Evolutionary conservation across 805 yeast species (phyloP), one percentile per base, ranked within the genome.

Genomic region (Teunomyces tritomae): DNA sequence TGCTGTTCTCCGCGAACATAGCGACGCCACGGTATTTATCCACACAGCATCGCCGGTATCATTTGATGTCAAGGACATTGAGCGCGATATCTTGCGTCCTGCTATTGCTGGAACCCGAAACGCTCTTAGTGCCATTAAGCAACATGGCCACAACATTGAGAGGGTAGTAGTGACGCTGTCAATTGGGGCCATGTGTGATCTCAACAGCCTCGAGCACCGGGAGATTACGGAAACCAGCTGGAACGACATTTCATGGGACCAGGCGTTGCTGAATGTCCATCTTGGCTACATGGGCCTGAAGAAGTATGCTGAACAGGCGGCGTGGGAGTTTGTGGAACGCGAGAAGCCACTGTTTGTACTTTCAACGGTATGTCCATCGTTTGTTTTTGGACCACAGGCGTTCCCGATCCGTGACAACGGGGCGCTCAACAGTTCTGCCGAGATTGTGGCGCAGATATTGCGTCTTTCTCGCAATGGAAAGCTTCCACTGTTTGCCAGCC

Each of bases 11-110:
- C 61, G 73, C 54, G 67, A 65, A 17, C 74, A 76, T 50, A 76
- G 77, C 29, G 84, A 81, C 36, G 74, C 81, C 47, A 67, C 68
- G 9, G 78, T 74, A 29, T 82, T 83, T 43, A 54, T 82, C 36
- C 88, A 83, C 61, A 74, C 84, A 8, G 87, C 88, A 2, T 76
- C 85, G 10, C 86, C 87, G 10, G 77, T 77, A 58, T 65, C 71
- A 20, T 75, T 73, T 58, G 69, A 73, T 8, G 63, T 70, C 16
- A 62, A 68, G 10, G 69, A 74, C 50, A 66, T 75, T 30, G 83
- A 76, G 48, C 73, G 74, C 43, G 83, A 78, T 16, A 65, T 82
- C 45, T 63, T 82, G 48, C 68, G 61, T 20, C 87, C 88, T 3
- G 85, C 87, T 1, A 64, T 79, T 4, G 59, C 71, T 14, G 86